phyloP scores from a whole-genome alignment of 2,329 filamentous ascomycete species.

The Cryphonectria nitschkei region DNA sequence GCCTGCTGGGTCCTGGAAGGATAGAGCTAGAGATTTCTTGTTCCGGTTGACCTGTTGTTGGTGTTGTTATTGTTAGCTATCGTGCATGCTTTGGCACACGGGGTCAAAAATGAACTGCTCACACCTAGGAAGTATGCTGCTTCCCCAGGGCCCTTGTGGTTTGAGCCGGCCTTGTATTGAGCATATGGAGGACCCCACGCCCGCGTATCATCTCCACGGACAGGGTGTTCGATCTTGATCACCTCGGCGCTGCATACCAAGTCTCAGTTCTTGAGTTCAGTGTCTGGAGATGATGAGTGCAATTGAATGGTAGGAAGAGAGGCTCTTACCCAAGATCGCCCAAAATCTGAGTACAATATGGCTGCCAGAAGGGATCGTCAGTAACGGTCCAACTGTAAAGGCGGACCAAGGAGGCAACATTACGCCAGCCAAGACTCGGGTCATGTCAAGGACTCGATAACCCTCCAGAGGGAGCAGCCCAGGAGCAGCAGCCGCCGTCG shows the following conservation, averaged over 20 bases:
- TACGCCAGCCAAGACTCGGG: constrained; percentile 90
- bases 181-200: constrained; percentile 98
- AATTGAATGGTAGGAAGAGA: constrained; percentile 18
- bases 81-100: neutral
- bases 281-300: constrained; percentile 29
- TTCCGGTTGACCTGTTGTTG: constrained; percentile 86
- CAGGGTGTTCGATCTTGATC: constrained; percentile 96
- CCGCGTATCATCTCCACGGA: constrained; percentile 87
- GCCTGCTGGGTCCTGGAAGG: constrained; percentile 83
- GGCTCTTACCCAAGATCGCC: constrained; percentile 89
- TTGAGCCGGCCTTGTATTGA: constrained; percentile 65
- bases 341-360: constrained; percentile 95
- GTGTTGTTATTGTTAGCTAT: constrained; percentile 16
- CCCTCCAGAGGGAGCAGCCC: constrained; percentile 72
- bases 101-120: constrained; percentile 37
- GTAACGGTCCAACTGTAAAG: neutral
- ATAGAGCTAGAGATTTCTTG: constrained; percentile 91
- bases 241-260: constrained; percentile 74
- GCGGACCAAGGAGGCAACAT: constrained; percentile 38
- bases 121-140: constrained; percentile 94
- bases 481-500: constrained; percentile 24
- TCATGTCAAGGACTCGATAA: constrained; percentile 93
- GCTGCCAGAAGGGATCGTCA: constrained; percentile 54
- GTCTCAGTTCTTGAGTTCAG: constrained; percentile 33
- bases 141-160: constrained; percentile 75